Evolutionary conservation across 768 basidiomycete species (phyloP), one percentile per base, ranked within the genome.

Genomic region (Candolleomyces aberdarensis): DNA sequence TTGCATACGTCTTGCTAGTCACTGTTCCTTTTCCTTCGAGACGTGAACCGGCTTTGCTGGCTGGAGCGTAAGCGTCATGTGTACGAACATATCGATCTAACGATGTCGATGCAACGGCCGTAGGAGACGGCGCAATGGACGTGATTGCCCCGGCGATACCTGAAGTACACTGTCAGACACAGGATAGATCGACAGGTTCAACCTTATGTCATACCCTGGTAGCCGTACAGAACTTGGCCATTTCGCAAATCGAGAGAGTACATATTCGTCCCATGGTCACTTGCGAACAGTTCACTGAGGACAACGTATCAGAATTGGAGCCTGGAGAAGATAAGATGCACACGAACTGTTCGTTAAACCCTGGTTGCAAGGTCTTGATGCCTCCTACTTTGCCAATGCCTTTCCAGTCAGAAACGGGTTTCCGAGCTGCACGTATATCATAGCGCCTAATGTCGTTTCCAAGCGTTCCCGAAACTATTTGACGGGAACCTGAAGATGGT

Each of bases 371-470:
- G 17, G 76, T 65, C 58, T 78, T 82, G 13, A 94, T 74, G 9
- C 88, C 91, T 29, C 85, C 86, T 2, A 76, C 76, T 68, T 86
- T 87, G 9, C 77, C 81, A 14, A 90, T 68, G 13, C 76, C 76
- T 50, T 79, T 81, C 82, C 90, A 93, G 62, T 88, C 80, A 22
- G 82, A 75, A n/a, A 87, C 80, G 17, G 92, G 92, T 46, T 84
- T 79, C 17, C 84, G 83, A 22, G 83, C 85, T 8, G 84, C 79
- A 56, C 91, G 85, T 1, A 85, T 88, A 66, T 95, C 93, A 66
- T 95, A 95, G 46, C 83, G 80, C 49, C 88, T 84, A 5, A 94
- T 75, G 65, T 90, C 82, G 19, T 93, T 93, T 47, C 86, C 74
- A 58, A 84, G 82, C 0, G 90, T 92, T 0, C 93, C 93, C n/a